phyloP scores from a whole-genome alignment of 768 basidiomycete genomes.

The Auricularia sp. region DNA sequence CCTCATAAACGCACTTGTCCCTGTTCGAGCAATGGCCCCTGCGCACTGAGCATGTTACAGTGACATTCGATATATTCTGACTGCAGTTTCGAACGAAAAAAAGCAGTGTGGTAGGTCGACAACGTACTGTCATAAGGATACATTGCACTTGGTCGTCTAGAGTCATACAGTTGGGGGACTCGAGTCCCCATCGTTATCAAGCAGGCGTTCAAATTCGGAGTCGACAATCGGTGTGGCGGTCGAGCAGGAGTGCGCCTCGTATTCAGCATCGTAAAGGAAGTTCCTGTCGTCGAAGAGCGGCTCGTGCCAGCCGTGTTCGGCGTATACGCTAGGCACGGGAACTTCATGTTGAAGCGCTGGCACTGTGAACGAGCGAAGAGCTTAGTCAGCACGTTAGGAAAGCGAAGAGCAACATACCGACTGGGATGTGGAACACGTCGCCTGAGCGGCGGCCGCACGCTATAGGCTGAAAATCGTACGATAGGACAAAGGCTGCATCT shows the following conservation, averaged over 20 bases:
- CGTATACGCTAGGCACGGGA: background rate
- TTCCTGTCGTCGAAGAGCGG: background rate
- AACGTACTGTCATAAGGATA: background rate
- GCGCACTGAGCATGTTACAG: no score
- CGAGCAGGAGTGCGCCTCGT: background rate
- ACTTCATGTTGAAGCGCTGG: background rate
- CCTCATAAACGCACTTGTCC: no score
- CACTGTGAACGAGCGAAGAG: background rate
- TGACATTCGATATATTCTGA: no score
- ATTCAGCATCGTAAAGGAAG: background rate
- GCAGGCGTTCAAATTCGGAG: background rate
- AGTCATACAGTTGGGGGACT: background rate
- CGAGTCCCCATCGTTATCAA: background rate
- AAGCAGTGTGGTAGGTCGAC: background rate
- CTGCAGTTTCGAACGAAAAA: no score
- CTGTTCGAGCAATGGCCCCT: no score
- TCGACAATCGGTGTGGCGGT: background rate
- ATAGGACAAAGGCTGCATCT: no score
- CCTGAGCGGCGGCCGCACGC: no score
- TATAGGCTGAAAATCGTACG: no score
- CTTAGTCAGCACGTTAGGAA: background rate
- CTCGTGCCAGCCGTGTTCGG: background rate
- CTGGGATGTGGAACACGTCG: no score
- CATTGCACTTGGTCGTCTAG: background rate
- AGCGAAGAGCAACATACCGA: no score